Percentiles rank a stretch among this genome's conserved stretches.
These are phyloP conservation scores for Nepenthes alata DNA, from an alignment of 179 eudicot genomes.

Conservation along the genomic window DNA sequence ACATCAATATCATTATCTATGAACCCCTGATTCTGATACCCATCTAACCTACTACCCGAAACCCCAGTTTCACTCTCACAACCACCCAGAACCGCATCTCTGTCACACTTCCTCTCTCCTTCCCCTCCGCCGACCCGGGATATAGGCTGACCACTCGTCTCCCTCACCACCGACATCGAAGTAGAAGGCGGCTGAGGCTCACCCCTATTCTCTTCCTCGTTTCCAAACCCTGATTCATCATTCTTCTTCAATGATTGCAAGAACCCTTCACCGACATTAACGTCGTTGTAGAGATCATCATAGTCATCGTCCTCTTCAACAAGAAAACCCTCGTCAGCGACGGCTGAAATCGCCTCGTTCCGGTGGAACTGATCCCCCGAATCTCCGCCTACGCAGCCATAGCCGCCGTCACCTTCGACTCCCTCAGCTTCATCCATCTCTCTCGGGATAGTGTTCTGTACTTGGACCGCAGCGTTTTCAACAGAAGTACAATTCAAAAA, in stretches of 20 bases:
- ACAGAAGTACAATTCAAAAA: neutral
- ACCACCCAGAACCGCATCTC: conserved; percentile 17
- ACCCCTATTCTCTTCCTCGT: conserved; percentile 22
- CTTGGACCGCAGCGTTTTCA: neutral
- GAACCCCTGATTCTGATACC: conserved; percentile 34
- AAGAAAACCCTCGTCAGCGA: conserved; percentile 31
- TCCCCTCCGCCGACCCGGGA: conserved; percentile 21
- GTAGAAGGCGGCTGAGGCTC: conserved; percentile 10
- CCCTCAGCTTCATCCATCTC: conserved; percentile 37
- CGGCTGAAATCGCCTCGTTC: conserved; percentile 38
- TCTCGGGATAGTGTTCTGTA: neutral
- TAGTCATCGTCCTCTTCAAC: conserved; percentile 83
- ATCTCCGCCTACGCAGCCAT: conserved; percentile 15
- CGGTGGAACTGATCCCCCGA: conserved; percentile 31
- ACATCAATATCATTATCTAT: conserved; percentile 22
- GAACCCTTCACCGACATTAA: conserved; percentile 77
- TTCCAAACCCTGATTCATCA: conserved; percentile 36
- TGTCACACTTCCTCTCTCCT: conserved; percentile 30
- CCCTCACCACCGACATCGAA: conserved; percentile 5
- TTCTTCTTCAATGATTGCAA: conserved; percentile 44
- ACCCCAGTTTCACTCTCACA: conserved; percentile 15
- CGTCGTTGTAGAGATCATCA: conserved; percentile 84
- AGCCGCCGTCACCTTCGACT: conserved; percentile 1
- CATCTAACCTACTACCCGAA: conserved; percentile 29
- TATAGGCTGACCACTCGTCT: conserved; percentile 13